These are phyloP conservation scores for Fusarium siculi DNA, from an alignment of 2,329 filamentous ascomycete species.

Conservation along the genomic window DNA sequence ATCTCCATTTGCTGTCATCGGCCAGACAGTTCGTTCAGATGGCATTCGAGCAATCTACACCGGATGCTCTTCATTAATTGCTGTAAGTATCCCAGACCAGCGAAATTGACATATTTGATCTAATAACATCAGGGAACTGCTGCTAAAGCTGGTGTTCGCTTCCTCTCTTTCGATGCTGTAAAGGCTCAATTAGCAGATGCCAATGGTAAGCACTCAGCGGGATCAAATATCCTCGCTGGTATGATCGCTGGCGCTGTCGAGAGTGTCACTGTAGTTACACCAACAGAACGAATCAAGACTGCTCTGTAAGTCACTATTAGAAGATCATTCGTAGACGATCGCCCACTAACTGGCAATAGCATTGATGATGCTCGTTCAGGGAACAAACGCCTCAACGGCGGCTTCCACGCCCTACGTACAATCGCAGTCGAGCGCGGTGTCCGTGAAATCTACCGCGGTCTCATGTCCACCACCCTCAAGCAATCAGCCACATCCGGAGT, in stretches of 20 bases:
- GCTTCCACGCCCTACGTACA: conserved; percentile 46
- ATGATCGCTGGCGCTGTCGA: conserved; percentile 72
- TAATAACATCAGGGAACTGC: conserved; percentile 58
- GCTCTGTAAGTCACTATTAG: conserved; percentile 55
- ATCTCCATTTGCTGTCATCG: conserved; percentile 69
- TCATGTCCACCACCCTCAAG: conserved; percentile 58
- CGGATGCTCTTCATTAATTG: conserved; percentile 68
- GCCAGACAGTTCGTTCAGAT: conserved; percentile 64
- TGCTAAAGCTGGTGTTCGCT: conserved; percentile 73
- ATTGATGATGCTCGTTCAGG: conserved; percentile 51
- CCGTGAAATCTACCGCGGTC: conserved; percentile 56
- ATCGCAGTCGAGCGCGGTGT: conserved; percentile 55
- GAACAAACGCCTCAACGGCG: conserved; percentile 44
- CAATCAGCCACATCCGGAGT: conserved; percentile 60
- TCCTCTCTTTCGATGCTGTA: conserved; percentile 73
- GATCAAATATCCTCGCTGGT: conserved; percentile 69
- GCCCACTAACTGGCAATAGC: conserved; percentile 1
- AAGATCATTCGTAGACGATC: too few relatives aligned
- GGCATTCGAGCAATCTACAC: conserved; percentile 70
- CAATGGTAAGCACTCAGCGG: conserved; percentile 65
- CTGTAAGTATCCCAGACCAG: conserved; percentile 43
- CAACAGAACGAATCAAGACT: conserved; percentile 75
- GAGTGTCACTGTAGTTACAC: conserved; percentile 72
- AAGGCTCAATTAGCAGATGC: conserved; percentile 66
- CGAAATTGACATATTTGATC: not conserved